Evolutionary conservation across 2,329 filamentous ascomycete genomes (phyloP), one percentile per base, ranked within the genome.

Genomic region (Aureobasidium sp.): DNA sequence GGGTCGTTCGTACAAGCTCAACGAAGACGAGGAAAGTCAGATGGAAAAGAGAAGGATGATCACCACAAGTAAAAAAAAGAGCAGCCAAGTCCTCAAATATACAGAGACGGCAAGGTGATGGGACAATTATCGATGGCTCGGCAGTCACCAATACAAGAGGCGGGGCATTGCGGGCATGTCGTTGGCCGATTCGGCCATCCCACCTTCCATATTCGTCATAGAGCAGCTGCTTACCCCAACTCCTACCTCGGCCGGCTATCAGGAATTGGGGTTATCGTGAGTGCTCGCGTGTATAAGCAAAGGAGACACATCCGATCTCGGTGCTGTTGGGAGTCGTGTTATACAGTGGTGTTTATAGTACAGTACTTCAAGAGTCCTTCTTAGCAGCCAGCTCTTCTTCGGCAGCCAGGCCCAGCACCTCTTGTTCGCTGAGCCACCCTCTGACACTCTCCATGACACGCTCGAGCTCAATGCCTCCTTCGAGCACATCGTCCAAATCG

Each of bases 401-500:
- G 32, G 74, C 73, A 44, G 90, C 79, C 66, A 96, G 75, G 5
- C 81, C 81, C 70, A 89, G 82, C 41, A 96, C 84, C 64, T 96
- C 92, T 66, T 82, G 82, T 64, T 87, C 85, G 47, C 85, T 81
- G 66, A 94, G 79, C 90, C 90, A 96, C 47, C 81, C 81, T 66
- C 82, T 82, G 13, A 93, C 89, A 66, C 89, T 91, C 21, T 87
- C 83, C 81, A 97, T 90, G 64, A 96, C 78, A 59, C 79, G 83
- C 51, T 90, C 88, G 47, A 97, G 77, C 11, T 81, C 84, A 62
- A 89, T 85, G 13, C 85, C 86, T 4, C 92, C 92, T 51, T 81
- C 83, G 59, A 96, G 79, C n/a, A 96, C 87, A 69, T 88, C 84
- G 55, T 90, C 86, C 64, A 97, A 76, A 71, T 92, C 90, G 71